These are phyloP conservation scores for Alopecurus myosuroides DNA, from an alignment of 176 grass and related monocot species.

Conservation along the genomic window DNA sequence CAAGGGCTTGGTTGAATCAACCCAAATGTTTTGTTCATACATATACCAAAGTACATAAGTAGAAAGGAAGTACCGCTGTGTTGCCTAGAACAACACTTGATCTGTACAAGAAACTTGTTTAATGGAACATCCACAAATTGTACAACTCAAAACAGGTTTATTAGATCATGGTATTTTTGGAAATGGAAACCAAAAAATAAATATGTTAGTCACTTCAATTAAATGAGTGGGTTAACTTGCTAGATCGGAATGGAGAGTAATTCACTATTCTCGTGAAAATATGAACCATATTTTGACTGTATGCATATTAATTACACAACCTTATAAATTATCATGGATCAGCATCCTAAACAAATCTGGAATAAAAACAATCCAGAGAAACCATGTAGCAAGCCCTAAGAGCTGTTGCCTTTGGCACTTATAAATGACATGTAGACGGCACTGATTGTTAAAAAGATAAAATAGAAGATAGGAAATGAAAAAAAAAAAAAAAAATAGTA, in stretches of 20 bases:
- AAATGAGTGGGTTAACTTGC: background rate
- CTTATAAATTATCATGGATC: background rate
- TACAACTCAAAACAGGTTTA: background rate
- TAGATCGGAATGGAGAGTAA: background rate
- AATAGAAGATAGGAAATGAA: background rate
- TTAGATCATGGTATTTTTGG: background rate
- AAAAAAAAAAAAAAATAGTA: slow-evolving; percentile 1
- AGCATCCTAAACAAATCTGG: background rate
- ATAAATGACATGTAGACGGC: background rate
- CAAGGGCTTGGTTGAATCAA: background rate
- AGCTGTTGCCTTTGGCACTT: background rate
- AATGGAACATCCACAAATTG: background rate
- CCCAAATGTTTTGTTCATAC: background rate
- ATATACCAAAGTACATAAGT: background rate
- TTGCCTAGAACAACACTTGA: background rate
- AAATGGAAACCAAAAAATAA: background rate
- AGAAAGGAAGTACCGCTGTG: background rate
- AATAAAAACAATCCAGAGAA: background rate
- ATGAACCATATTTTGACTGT: background rate
- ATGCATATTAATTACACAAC: background rate
- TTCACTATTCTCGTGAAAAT: background rate
- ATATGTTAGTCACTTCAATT: background rate
- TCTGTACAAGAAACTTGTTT: background rate
- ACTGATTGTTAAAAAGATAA: background rate
- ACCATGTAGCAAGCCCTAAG: background rate